Evolutionary conservation across 805 yeast genomes (phyloP).

Genomic region (Candida wancherniae): DNA sequence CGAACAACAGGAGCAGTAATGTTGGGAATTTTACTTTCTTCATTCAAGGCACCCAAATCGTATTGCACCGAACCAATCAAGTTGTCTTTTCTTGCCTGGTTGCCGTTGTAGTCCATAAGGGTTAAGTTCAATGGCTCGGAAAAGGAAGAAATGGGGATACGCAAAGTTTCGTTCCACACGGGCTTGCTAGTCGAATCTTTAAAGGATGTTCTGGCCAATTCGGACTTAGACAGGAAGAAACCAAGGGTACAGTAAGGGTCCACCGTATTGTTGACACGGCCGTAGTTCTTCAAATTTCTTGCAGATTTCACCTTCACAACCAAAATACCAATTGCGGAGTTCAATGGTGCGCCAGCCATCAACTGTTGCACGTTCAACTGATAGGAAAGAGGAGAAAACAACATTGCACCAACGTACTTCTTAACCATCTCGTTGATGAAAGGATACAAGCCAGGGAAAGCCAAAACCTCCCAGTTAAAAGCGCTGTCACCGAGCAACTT

Average conservation of each 20-base stretch:
- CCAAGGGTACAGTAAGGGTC: slow-evolving; percentile 86
- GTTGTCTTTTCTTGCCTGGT: slow-evolving; percentile 64
- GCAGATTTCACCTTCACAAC: slow-evolving; percentile 67
- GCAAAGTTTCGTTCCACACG: slow-evolving; percentile 76
- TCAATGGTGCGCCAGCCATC: slow-evolving; percentile 73
- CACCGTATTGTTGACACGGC: slow-evolving; percentile 67
- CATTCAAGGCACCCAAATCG: slow-evolving; percentile 63
- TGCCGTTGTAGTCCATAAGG: slow-evolving; percentile 70
- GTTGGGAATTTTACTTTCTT: slow-evolving; percentile 45
- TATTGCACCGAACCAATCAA: slow-evolving; percentile 71
- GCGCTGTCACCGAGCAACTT: slow-evolving; percentile 72
- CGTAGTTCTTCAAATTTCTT: slow-evolving; percentile 61
- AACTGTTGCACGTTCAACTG: slow-evolving; percentile 90
- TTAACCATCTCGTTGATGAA: slow-evolving; percentile 80
- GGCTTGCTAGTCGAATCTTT: slow-evolving; percentile 68
- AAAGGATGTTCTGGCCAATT: slow-evolving; percentile 64
- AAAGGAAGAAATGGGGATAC: slow-evolving; percentile 64
- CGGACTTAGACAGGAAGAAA: slow-evolving; percentile 48
- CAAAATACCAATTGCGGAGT: slow-evolving; percentile 83
- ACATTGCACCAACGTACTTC: slow-evolving; percentile 83
- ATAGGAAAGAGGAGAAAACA: slow-evolving; percentile 86
- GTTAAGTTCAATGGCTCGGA: slow-evolving; percentile 78
- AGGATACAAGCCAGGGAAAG: slow-evolving; percentile 81
- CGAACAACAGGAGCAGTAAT: slow-evolving; percentile 58
- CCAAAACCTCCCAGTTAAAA: slow-evolving; percentile 82